Percentiles rank a stretch among this genome's conserved stretches.
Conservation (phyloP, 2,329 filamentous ascomycete genomes). For the Lasiodiplodia hormozganensis region DNA sequence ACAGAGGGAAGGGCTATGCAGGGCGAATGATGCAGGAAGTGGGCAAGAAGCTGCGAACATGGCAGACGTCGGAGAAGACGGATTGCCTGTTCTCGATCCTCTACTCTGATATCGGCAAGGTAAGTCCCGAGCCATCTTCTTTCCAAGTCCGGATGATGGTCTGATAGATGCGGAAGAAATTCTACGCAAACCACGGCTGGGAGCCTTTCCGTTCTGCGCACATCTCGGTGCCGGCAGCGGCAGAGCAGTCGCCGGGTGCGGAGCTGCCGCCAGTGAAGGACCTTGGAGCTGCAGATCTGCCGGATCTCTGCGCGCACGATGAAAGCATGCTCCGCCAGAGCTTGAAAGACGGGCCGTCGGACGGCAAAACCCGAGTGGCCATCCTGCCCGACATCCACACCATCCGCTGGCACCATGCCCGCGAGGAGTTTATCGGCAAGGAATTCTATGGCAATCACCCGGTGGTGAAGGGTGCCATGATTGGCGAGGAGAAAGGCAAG, state of each 20-base stretch:
- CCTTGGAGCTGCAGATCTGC: conserved; percentile 67
- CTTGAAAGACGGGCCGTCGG: conserved; percentile 52
- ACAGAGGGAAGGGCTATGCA: conserved; percentile 75
- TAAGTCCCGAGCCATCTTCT: conserved; percentile 63
- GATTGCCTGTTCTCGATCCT: conserved; percentile 72
- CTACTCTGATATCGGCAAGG: conserved; percentile 54
- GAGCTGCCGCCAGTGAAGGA: conserved; percentile 43
- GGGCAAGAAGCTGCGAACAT: conserved; percentile 59
- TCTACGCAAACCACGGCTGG: conserved; percentile 80
- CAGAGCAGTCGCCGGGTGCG: conserved; percentile 17
- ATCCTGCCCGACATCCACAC: conserved; percentile 72
- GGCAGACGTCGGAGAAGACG: conserved; percentile 58
- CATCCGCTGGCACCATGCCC: conserved; percentile 77
- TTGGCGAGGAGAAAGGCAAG: conserved; percentile 56
- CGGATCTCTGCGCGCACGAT: conserved; percentile 68
- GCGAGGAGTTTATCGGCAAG: conserved; percentile 78
- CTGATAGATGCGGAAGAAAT: conserved; percentile 50
- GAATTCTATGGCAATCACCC: conserved; percentile 66
- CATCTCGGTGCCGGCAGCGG: conserved; percentile 64
- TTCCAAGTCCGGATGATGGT: conserved; percentile 3
- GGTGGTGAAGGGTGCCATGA: conserved; percentile 73
- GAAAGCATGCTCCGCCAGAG: conserved; percentile 65
- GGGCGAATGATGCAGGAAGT: conserved; percentile 75
- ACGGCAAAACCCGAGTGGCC: conserved; percentile 63
- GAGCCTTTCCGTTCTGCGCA: conserved; percentile 75